These are phyloP conservation scores for Naumovozyma castellii DNA, from an alignment of 805 yeast genomes.

Conservation along the genomic window DNA sequence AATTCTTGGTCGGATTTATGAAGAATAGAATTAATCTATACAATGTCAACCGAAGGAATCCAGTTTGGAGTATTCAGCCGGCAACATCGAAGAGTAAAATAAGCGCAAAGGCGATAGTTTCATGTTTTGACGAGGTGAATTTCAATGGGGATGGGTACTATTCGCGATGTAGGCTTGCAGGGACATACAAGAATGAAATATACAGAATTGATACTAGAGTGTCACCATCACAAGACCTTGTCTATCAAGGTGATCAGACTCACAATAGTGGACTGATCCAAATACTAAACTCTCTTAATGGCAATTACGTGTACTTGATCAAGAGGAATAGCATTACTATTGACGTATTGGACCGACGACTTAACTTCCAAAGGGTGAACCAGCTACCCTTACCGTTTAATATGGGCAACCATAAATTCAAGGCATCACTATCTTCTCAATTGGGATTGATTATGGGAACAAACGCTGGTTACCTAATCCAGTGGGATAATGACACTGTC, in stretches of 20 bases:
- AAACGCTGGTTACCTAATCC: slow-evolving; percentile 11
- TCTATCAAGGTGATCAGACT: background rate
- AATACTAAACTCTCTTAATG: slow-evolving; percentile 30
- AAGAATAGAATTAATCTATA: slow-evolving; percentile 24
- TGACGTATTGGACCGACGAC: slow-evolving; percentile 31
- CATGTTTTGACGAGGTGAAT: slow-evolving; percentile 20
- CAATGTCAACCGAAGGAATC: slow-evolving; percentile 23
- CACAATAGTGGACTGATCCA: slow-evolving; percentile 16
- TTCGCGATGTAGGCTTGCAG: slow-evolving; percentile 15
- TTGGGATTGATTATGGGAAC: slow-evolving; percentile 23
- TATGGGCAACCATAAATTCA: slow-evolving; percentile 18
- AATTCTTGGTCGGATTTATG: slow-evolving; percentile 29
- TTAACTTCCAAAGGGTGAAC: slow-evolving; percentile 6
- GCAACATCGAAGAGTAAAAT: too few species aligned
- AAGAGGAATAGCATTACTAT: slow-evolving; percentile 26
- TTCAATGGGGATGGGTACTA: too few species aligned
- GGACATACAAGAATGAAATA: slow-evolving; percentile 26
- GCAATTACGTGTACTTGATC: slow-evolving; percentile 29
- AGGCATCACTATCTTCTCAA: slow-evolving; percentile 12
- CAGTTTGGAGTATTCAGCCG: slow-evolving; percentile 17
- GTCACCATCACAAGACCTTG: background rate
- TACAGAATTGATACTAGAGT: slow-evolving; percentile 18
- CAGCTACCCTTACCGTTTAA: slow-evolving; percentile 17
- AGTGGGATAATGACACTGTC: slow-evolving; percentile 19
- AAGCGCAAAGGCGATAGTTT: slow-evolving; percentile 17